phyloP scores from a whole-genome alignment of 164 flowering plant species.

The Annona squamosa region DNA sequence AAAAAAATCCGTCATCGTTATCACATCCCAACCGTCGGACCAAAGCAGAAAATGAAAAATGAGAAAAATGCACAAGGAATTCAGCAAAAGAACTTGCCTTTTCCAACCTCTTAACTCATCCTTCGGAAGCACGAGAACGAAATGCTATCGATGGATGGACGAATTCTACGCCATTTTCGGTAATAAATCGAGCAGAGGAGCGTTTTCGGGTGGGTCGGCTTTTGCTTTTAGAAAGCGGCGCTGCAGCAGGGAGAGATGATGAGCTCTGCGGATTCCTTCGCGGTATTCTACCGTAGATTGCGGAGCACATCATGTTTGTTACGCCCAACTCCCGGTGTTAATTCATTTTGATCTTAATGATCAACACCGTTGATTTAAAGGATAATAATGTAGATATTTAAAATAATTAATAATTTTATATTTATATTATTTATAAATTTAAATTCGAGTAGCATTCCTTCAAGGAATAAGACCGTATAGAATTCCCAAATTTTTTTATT shows the following conservation, averaged over 20 bases:
- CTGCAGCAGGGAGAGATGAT: neutral
- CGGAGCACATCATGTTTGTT: too few species aligned
- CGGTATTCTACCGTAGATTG: too few species aligned
- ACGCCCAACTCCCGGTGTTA: too few species aligned
- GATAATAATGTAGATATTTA: too few species aligned
- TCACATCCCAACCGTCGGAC: constrained; percentile 1
- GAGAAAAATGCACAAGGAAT: neutral
- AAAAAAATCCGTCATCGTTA: neutral
- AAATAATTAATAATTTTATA: too few species aligned
- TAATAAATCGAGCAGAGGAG: neutral
- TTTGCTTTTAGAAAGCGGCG: neutral
- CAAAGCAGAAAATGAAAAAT: neutral
- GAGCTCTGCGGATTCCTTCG: neutral
- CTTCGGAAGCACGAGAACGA: neutral
- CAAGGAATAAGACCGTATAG: too few species aligned
- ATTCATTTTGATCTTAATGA: too few species aligned
- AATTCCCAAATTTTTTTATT: too few species aligned
- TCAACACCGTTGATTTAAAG: too few species aligned
- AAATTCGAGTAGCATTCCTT: too few species aligned
- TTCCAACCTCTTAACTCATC: neutral
- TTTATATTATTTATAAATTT: too few species aligned
- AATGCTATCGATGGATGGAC: too few species aligned
- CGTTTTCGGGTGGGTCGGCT: neutral
- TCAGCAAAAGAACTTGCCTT: neutral
- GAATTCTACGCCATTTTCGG: constrained; percentile 1